Percentiles rank a stretch among this genome's conserved stretches.
Conservation (phyloP, 1,284 basidiomycete species). For the Vanrija pseudolonga region DNA sequence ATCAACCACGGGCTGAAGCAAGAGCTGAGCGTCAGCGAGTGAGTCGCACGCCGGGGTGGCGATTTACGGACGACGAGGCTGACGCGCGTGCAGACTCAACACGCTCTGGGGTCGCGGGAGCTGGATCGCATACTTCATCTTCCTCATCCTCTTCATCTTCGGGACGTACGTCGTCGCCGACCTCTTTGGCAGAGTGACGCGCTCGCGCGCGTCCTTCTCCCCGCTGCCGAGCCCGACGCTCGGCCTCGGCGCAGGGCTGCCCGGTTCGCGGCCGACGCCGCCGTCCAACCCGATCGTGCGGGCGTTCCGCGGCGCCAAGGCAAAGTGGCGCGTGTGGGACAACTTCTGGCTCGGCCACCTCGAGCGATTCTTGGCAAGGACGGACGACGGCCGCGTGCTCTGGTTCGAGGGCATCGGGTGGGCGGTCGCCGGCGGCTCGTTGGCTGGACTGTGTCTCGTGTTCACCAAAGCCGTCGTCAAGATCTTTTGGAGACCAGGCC, state of each 20-base stretch:
- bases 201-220: slow-evolving; percentile 44
- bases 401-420: slow-evolving; percentile 89
- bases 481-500: slow-evolving; percentile 34
- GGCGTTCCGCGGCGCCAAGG: slow-evolving; percentile 17
- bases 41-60: slow-evolving; percentile 1
- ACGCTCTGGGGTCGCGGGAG: slow-evolving; percentile 73
- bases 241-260: slow-evolving; percentile 26
- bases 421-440: slow-evolving; percentile 82
- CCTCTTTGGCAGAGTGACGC: slow-evolving; percentile 36
- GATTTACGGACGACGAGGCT: too few relatives aligned
- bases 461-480: slow-evolving; percentile 74
- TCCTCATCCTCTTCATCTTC: slow-evolving; percentile 67
- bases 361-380: slow-evolving; percentile 69
- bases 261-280: slow-evolving; percentile 8
- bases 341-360: slow-evolving; percentile 59
- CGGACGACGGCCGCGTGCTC: slow-evolving; percentile 74
- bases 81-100: slow-evolving; percentile 56
- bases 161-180: slow-evolving; percentile 58
- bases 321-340: slow-evolving; percentile 55
- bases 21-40: slow-evolving; percentile 54
- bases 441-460: slow-evolving; percentile 82
- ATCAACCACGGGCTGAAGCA: slow-evolving; percentile 50
- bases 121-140: slow-evolving; percentile 84
- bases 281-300: slow-evolving; percentile 14
- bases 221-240: slow-evolving; percentile 52